Percentiles rank a stretch among this genome's conserved stretches.
These are phyloP conservation scores for Glaciozyma antarctica DNA, from an alignment of 768 basidiomycete species.

Conservation along the genomic window DNA sequence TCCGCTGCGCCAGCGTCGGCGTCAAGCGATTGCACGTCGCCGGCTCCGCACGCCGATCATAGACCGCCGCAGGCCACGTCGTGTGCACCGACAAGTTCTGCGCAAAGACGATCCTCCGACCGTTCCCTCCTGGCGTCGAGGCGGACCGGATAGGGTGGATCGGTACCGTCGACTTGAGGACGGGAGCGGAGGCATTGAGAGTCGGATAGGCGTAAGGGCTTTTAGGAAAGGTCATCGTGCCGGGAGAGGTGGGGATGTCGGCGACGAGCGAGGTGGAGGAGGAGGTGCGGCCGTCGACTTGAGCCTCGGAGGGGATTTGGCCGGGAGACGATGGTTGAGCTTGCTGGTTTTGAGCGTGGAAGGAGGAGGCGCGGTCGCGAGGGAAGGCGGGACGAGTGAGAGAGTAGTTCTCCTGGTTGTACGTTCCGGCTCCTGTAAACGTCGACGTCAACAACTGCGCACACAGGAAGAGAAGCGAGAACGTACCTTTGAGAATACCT, in stretches of 20 bases:
- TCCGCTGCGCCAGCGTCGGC: slow-evolving; percentile 84
- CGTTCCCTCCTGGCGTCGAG: slow-evolving; percentile 45
- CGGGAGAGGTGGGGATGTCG: slow-evolving; percentile 15
- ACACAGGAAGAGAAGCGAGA: not conserved
- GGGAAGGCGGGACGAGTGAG: slow-evolving; percentile 60
- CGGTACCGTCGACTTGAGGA: slow-evolving; percentile 43
- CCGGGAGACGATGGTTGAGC: slow-evolving; percentile 45
- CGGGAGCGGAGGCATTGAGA: slow-evolving; percentile 79
- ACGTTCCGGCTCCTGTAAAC: slow-evolving; percentile 54
- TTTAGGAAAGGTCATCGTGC: slow-evolving; percentile 20
- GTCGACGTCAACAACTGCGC: not conserved
- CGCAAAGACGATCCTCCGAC: slow-evolving; percentile 76
- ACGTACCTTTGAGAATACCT: slow-evolving; percentile 84
- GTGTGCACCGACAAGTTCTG: slow-evolving; percentile 88
- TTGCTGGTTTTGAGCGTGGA: slow-evolving; percentile 32
- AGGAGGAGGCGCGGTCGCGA: slow-evolving; percentile 32
- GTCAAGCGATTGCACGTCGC: slow-evolving; percentile 96
- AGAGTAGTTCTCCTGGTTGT: slow-evolving; percentile 66
- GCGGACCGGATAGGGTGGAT: slow-evolving; percentile 54
- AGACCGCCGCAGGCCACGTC: slow-evolving; percentile 83
- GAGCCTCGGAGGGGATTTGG: slow-evolving; percentile 28
- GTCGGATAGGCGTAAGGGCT: slow-evolving; percentile 51
- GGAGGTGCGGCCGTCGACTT: slow-evolving; percentile 28
- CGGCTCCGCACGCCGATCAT: slow-evolving; percentile 89
- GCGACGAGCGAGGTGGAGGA: slow-evolving; percentile 16